A percentile compares a stretch with the other conserved stretches of the same genome.
phyloP scores from a whole-genome alignment of 148 eudicot species.

The Pharnaceum exiguum region DNA sequence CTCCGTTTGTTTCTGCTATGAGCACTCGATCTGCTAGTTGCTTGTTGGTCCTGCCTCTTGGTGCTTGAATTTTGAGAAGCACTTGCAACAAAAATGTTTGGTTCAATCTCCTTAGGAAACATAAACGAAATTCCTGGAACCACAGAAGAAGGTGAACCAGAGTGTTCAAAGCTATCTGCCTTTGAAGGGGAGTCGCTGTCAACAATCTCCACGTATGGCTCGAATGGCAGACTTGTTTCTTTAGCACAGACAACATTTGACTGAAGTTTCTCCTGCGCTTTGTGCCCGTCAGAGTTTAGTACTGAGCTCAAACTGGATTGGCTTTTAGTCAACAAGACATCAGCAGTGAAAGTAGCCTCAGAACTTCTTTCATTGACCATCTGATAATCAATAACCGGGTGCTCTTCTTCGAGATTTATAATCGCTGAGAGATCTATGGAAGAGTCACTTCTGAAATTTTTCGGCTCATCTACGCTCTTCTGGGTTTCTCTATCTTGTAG shows the following conservation, averaged over 20 bases:
- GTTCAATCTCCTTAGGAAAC: not conserved
- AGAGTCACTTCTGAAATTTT: constrained; percentile 14
- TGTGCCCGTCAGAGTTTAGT: constrained; percentile 11
- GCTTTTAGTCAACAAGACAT: constrained; percentile 15
- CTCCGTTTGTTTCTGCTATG: not conserved
- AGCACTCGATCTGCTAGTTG: not conserved
- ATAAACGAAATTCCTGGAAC: not conserved
- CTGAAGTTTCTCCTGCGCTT: constrained; percentile 6
- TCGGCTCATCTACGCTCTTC: constrained; percentile 10
- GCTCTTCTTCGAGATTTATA: constrained; percentile 10
- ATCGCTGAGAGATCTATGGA: constrained; percentile 12
- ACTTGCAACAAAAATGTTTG: not conserved
- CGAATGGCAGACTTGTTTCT: constrained; percentile 11
- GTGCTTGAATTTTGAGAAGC: not conserved
- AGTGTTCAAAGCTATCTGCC: constrained; percentile 4
- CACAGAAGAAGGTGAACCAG: constrained; percentile 1
- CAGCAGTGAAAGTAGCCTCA: not conserved
- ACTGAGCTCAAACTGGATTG: constrained; percentile 1
- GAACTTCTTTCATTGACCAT: constrained; percentile 13
- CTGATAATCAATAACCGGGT: not conserved
- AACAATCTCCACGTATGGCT: constrained; percentile 8
- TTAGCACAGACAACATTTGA: not conserved
- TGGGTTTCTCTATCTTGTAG: constrained; percentile 10
- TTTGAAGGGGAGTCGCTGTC: constrained; percentile 15
- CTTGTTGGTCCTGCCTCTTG: constrained; percentile 1